Evolutionary conservation across 2,329 filamentous ascomycete genomes (phyloP).

Genomic region (Endocalyx cinctus): DNA sequence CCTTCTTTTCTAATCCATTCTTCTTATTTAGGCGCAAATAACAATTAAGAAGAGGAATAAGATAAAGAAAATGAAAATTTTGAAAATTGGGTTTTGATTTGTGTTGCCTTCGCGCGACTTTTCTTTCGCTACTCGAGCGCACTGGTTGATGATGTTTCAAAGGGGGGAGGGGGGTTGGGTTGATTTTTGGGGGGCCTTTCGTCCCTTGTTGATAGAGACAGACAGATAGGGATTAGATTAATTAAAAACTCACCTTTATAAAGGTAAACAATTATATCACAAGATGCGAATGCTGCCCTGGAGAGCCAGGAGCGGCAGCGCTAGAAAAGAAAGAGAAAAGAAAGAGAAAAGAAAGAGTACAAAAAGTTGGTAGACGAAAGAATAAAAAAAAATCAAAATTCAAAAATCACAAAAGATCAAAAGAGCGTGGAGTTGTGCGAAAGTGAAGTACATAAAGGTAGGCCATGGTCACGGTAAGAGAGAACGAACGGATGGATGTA

Average conservation of each 20-base stretch:
- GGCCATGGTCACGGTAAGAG: constrained; percentile 20
- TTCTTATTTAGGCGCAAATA: too few species aligned
- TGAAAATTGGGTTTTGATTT: too few species aligned
- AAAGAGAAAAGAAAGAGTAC: too few species aligned
- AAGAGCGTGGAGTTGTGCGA: constrained; percentile 40
- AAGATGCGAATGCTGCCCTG: constrained; percentile 39
- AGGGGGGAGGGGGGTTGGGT: constrained; percentile 9
- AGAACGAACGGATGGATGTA: constrained; percentile 7
- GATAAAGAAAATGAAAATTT: too few species aligned
- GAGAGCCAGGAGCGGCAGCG: constrained; percentile 41
- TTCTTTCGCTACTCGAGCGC: too few species aligned
- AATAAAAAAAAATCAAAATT: too few species aligned
- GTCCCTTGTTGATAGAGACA: background rate
- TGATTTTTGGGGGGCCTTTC: constrained; percentile 10
- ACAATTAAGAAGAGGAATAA: too few species aligned
- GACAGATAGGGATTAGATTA: background rate
- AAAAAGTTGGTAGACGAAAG: constrained; percentile 20
- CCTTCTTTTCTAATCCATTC: too few species aligned
- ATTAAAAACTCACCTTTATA: constrained; percentile 25
- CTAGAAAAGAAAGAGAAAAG: constrained; percentile 24
- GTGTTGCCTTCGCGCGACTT: too few species aligned
- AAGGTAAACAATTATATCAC: constrained; percentile 32
- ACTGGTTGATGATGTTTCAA: background rate
- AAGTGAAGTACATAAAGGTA: constrained; percentile 20
- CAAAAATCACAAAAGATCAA: constrained; percentile 31